Base-by-base conservation (phyloP, 495 filamentous ascomycete species). In the Oleoguttula mirabilis region DNA sequence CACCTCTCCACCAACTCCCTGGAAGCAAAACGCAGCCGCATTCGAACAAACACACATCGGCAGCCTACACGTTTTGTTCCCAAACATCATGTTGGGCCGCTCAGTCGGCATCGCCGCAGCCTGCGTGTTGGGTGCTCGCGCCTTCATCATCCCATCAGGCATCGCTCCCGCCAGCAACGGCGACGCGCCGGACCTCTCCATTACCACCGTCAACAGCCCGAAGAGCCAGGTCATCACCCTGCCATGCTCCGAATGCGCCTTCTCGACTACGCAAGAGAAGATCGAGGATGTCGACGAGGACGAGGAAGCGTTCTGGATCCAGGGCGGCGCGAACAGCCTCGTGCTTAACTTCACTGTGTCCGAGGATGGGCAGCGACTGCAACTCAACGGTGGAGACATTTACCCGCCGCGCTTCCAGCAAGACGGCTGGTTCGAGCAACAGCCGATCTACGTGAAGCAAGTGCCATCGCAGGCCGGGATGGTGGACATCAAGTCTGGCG, bases 81-180 rank as follows among this genome's bases (percentile, higher is more conserved):
- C 42, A 38, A 45, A 11, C 5, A 45, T 19, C 42, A 45, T 45
- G 42, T 30, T 45, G 8, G 15, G 42, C 34, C 42, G 42, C 34
- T 27, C 34, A 27, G 42, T 45, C 42, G 42, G 42, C 42, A 36
- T 45, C 16, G 21, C 25, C 22, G 16, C 42, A 19, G 14, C 32
- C 11, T 21, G 32, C 32, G 32, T 33, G 8, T 15, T 49, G 3
- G 19, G 39, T 32, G 40, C 46, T 22, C 43, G 34, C 35, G 46
- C 46, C 24, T 19, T 49, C 24, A 23, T 49, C 12, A 15, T 49
- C n/a, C 46, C 46, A 10, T 40, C 46, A 2, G 34, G 34, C 27
- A 14, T 49, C 21, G 32, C 17, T 12, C 7, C 28, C 21, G 17
- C 27, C 40, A n/a, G 21, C 14, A 14, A 15, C 21, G 10, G 16